Conservation (phyloP, 805 yeast genomes). For the Cyberlindnera veronae region DNA sequence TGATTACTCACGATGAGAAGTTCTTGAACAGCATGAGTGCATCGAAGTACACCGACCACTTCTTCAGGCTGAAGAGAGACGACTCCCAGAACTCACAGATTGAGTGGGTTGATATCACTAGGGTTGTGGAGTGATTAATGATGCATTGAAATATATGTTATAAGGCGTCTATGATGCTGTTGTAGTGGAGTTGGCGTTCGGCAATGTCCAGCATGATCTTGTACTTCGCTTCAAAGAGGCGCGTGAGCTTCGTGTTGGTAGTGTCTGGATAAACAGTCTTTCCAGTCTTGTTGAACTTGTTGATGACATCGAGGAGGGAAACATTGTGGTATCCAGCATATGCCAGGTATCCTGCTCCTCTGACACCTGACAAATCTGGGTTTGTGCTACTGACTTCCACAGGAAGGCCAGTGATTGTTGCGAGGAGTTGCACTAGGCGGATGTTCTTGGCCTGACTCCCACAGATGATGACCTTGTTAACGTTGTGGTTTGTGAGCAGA, state of each 20-base stretch:
- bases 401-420: slow-evolving; percentile 24
- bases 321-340: slow-evolving; percentile 10
- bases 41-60: slow-evolving; percentile 78
- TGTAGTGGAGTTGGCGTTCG: slow-evolving; percentile 31
- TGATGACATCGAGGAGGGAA: slow-evolving; percentile 15
- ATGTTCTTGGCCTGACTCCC: slow-evolving; percentile 53
- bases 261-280: neutral
- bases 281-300: slow-evolving; percentile 8
- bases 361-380: slow-evolving; percentile 28
- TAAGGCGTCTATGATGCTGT: slow-evolving; percentile 23
- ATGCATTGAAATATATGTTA: too few species aligned
- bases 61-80: slow-evolving; percentile 77
- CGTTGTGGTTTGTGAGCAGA: slow-evolving; percentile 25
- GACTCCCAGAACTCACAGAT: slow-evolving; percentile 79
- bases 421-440: slow-evolving; percentile 35
- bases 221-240: slow-evolving; percentile 25
- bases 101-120: slow-evolving; percentile 46
- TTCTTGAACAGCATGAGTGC: slow-evolving; percentile 86
- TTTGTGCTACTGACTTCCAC: slow-evolving; percentile 18
- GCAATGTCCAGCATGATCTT: slow-evolving; percentile 35
- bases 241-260: slow-evolving; percentile 8
- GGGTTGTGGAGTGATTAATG: slow-evolving; percentile 22
- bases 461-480: slow-evolving; percentile 38
- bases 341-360: slow-evolving; percentile 29
- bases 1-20: slow-evolving; percentile 94